A percentile compares a stretch with the other conserved stretches of the same genome.
phyloP scores from a whole-genome alignment of 371 early-diverging fungal genomes.

The Mortierella sp. region DNA sequence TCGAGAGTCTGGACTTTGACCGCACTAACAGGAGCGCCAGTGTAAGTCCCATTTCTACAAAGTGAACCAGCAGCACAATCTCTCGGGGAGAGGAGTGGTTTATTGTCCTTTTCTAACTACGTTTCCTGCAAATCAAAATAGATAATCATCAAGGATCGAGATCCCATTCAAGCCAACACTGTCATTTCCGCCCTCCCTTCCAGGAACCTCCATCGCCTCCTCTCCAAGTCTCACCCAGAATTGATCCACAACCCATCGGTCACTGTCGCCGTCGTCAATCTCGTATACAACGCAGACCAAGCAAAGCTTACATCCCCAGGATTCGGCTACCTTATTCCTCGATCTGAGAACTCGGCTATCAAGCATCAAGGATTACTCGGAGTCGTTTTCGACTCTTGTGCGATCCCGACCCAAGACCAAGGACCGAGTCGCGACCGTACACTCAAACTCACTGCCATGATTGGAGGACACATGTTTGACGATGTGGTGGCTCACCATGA shows the following conservation, averaged over 20 bases:
- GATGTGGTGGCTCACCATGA: slow-evolving; percentile 34
- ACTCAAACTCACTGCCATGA: slow-evolving; percentile 88
- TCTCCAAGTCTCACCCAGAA: slow-evolving; percentile 23
- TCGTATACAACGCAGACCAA: slow-evolving; percentile 65
- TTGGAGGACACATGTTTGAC: slow-evolving; percentile 87
- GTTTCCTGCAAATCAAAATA: background rate
- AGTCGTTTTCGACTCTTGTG: slow-evolving; percentile 90
- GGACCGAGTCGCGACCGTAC: slow-evolving; percentile 37
- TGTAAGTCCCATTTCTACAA: no score
- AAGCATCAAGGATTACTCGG: slow-evolving; percentile 76
- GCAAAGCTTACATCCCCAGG: slow-evolving; percentile 61
- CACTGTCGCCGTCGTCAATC: slow-evolving; percentile 90
- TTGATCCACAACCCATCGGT: slow-evolving; percentile 72
- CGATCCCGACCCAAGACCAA: slow-evolving; percentile 76
- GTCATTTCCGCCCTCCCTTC: slow-evolving; percentile 81
- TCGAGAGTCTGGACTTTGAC: slow-evolving; percentile 53
- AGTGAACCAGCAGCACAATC: no score
- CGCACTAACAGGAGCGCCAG: slow-evolving; percentile 42
- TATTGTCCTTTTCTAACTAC: background rate
- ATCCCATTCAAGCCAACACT: slow-evolving; percentile 57
- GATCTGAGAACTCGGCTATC: slow-evolving; percentile 58
- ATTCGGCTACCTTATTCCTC: slow-evolving; percentile 92
- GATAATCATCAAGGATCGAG: slow-evolving; percentile 51
- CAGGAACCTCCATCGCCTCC: slow-evolving; percentile 42
- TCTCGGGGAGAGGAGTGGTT: no score